phyloP scores from a whole-genome alignment of 179 eudicot genomes.

The Sideroxylon spinosum region DNA sequence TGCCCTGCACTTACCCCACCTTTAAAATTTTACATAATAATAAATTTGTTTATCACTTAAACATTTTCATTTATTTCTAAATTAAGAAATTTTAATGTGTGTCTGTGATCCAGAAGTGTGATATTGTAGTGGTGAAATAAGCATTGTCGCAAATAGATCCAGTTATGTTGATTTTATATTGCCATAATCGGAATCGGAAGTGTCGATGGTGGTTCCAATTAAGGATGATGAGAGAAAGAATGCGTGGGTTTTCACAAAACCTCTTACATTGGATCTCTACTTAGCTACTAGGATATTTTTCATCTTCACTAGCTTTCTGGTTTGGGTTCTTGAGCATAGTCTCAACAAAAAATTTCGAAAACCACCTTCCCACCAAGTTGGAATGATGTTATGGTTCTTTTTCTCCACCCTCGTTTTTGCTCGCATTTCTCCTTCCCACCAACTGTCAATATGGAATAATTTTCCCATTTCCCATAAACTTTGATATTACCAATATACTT shows the following conservation, averaged over 20 bases:
- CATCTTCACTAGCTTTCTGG: conserved; percentile 36
- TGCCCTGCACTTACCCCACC: too few species aligned
- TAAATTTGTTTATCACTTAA: too few species aligned
- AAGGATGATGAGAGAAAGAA: conserved; percentile 25
- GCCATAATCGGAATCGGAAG: background rate
- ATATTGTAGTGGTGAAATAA: background rate
- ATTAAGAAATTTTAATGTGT: background rate
- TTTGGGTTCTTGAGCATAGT: conserved; percentile 50
- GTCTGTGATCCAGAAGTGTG: conserved; percentile 11
- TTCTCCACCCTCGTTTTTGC: conserved; percentile 51
- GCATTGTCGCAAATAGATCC: background rate
- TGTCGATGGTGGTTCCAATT: conserved; percentile 34
- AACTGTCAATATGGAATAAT: too few species aligned
- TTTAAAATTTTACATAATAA: too few species aligned
- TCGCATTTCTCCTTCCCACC: conserved; percentile 24
- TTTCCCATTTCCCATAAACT: too few species aligned
- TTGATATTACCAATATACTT: too few species aligned
- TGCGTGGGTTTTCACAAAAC: conserved; percentile 44
- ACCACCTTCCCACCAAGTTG: conserved; percentile 35
- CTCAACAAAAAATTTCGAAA: conserved; percentile 41
- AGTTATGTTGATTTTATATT: background rate
- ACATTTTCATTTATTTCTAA: too few species aligned
- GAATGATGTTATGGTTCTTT: conserved; percentile 40
- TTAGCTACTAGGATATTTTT: conserved; percentile 28
- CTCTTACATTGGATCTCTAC: conserved; percentile 40